Percentiles rank a stretch among this genome's conserved stretches.
These are phyloP conservation scores for Sporisorium scitamineum DNA, from an alignment of 1,284 basidiomycete species.

Conservation along the genomic window DNA sequence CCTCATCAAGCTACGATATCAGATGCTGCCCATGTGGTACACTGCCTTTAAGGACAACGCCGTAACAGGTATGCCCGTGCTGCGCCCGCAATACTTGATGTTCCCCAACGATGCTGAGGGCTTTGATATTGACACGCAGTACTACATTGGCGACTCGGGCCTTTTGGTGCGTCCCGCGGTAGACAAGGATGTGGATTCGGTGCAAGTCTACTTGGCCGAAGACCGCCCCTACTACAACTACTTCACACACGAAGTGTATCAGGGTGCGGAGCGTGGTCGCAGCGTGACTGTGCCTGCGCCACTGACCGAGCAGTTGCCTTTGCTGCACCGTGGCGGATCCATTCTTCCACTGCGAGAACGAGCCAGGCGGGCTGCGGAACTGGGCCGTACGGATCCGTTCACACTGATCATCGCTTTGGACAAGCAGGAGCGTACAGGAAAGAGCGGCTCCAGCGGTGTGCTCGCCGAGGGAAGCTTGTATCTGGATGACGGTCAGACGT, in stretches of 20 bases:
- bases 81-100: slow-evolving; percentile 85
- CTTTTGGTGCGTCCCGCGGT: slow-evolving; percentile 93
- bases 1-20: slow-evolving; percentile 85
- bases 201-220: slow-evolving; percentile 87
- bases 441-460: slow-evolving; percentile 20
- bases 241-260: slow-evolving; percentile 75
- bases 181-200: slow-evolving; percentile 77
- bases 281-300: slow-evolving; percentile 76
- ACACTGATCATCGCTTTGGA: slow-evolving; percentile 87
- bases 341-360: slow-evolving; percentile 89
- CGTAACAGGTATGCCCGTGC: slow-evolving; percentile 61
- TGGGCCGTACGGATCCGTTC: slow-evolving; percentile 93
- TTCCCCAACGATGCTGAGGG: slow-evolving; percentile 89
- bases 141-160: slow-evolving; percentile 88
- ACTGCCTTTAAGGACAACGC: slow-evolving; percentile 80
- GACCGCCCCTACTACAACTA: slow-evolving; percentile 97
- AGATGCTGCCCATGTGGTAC: slow-evolving; percentile 93
- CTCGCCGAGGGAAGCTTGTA: slow-evolving; percentile 86
- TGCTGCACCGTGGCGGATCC: slow-evolving; percentile 91
- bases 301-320: slow-evolving; percentile 77
- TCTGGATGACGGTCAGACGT: slow-evolving; percentile 93
- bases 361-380: slow-evolving; percentile 82
- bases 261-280: slow-evolving; percentile 75
- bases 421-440: slow-evolving; percentile 68
- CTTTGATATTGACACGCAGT: slow-evolving; percentile 92